Evolutionary conservation across 768 basidiomycete species (phyloP).

Genomic region (Suillus plorans): DNA sequence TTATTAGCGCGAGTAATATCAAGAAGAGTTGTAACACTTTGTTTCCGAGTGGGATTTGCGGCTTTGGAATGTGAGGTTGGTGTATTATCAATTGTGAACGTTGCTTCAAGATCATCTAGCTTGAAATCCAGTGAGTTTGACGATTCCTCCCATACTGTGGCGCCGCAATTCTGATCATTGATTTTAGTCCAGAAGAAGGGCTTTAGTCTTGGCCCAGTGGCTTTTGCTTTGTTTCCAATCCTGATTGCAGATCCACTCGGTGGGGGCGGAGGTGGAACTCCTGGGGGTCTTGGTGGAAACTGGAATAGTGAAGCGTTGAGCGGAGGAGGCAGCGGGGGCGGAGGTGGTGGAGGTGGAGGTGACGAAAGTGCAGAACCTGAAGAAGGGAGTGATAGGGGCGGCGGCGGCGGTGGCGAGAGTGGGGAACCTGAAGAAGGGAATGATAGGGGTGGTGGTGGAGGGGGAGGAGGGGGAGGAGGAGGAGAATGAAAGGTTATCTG

Average conservation of each 20-base stretch:
- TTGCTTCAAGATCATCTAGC: constrained; percentile 70
- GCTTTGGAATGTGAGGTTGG: constrained; percentile 42
- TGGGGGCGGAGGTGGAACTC: constrained; percentile 31
- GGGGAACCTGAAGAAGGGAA: constrained; percentile 8
- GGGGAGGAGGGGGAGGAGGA: constrained; percentile 33
- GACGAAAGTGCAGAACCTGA: constrained; percentile 20
- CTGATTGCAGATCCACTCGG: constrained; percentile 28
- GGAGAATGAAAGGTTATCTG: constrained; percentile 9
- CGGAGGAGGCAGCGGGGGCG: constrained; percentile 27
- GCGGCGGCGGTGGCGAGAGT: constrained; percentile 19
- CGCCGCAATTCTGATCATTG: constrained; percentile 34
- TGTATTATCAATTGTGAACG: constrained; percentile 60
- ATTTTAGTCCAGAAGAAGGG: constrained; percentile 94
- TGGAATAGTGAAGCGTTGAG: constrained; percentile 16
- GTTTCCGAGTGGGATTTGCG: constrained; percentile 46
- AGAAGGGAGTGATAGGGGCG: constrained; percentile 9
- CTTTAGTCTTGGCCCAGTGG: constrained; percentile 57
- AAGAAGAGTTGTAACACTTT: constrained; percentile 67
- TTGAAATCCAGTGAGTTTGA: constrained; percentile 45
- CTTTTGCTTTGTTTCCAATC: constrained; percentile 31
- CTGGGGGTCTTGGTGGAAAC: constrained; percentile 39
- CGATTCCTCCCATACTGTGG: constrained; percentile 74
- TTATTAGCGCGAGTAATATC: constrained; percentile 85
- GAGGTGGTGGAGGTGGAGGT: constrained; percentile 32
- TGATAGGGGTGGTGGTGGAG: constrained; percentile 21